phyloP scores from a whole-genome alignment of 2,329 filamentous ascomycete genomes.

The Hypoxylon sp. region DNA sequence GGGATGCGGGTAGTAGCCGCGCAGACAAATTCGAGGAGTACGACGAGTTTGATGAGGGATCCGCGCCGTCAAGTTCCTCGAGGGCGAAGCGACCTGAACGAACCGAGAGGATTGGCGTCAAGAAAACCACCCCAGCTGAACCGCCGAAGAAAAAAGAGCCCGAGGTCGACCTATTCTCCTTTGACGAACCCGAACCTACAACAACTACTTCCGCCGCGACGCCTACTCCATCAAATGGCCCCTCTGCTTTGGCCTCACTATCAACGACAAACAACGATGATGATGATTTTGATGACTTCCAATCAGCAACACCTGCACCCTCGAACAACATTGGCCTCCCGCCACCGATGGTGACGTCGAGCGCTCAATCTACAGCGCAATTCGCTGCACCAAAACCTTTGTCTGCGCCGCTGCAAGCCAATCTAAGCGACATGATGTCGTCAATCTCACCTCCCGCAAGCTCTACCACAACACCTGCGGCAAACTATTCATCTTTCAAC shows the following conservation, averaged over 20 bases:
- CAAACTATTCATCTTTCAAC: conserved; percentile 76
- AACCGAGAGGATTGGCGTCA: conserved; percentile 62
- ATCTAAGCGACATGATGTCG: conserved; percentile 85
- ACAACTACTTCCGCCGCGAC: conserved; percentile 60
- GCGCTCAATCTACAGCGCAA: conserved; percentile 72
- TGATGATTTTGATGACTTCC: conserved; percentile 98
- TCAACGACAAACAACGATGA: conserved; percentile 72
- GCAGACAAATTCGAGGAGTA: conserved; percentile 94
- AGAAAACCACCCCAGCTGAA: conserved; percentile 67
- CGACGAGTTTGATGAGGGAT: conserved; percentile 91
- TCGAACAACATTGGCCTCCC: conserved; percentile 62
- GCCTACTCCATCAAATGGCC: conserved; percentile 61
- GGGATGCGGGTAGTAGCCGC: conserved; percentile 72
- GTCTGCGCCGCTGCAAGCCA: conserved; percentile 84
- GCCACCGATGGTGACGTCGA: conserved; percentile 65
- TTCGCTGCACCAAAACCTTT: conserved; percentile 88
- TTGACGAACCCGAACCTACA: conserved; percentile 79
- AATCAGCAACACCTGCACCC: conserved; percentile 80
- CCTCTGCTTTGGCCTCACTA: conserved; percentile 64
- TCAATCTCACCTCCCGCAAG: conserved; percentile 83
- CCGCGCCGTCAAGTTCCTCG: conserved; percentile 66
- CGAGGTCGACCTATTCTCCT: conserved; percentile 93
- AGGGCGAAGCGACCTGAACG: conserved; percentile 67
- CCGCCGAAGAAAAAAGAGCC: conserved; percentile 87
- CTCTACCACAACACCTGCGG: conserved; percentile 67